Evolutionary conservation across 371 early-diverging fungal species (phyloP), one percentile per base, ranked within the genome.

Genomic region (Batrachochytrium dendrobatidis): DNA sequence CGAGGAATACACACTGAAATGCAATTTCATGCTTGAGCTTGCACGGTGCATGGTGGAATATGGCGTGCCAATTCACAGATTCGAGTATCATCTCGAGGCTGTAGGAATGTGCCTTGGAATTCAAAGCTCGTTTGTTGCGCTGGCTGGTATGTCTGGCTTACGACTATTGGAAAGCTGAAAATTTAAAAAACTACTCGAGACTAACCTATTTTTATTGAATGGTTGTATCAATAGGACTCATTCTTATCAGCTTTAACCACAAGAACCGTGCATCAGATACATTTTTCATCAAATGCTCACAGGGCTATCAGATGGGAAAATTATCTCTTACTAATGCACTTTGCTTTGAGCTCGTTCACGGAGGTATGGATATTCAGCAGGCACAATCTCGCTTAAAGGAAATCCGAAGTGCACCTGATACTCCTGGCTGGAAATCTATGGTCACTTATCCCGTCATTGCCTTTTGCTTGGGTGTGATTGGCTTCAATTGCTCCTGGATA

Each of bases 41-140:
- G 82, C 86, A 20, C 81, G 84, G 55, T 73, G 81, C 24, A 75
- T 87, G 56, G 83, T 86, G 54, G 73, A 75, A 46, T 84, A 83
- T 55, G 90, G 90, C 10, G 84, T 87, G 10, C 90, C 89, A 5
- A 73, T 84, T 10, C 90, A 90, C 59, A 78, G 90, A 4, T 79
- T 90, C 46, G 87, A 87, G 67, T 76, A 78, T 43, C 80, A 83
- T 25, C 67, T 87, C 70, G 74, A 75, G 44, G 73, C 71, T 49
- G 77, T 84, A 1, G 72, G 82, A 5, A 70, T 75, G 54, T 58
- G 73, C 22, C 67, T 87, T 17, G 83, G 80, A 34, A 68, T 86
- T 28, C 75, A 83, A 59, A 72, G 81, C 29, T 77, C 77, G 35
- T 83, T 80, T 56, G 59, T 78, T 34, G 77, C 83, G 25, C 50